These are phyloP conservation scores for Solanum neorickii DNA, from an alignment of 257 asterid species.

Conservation along the genomic window DNA sequence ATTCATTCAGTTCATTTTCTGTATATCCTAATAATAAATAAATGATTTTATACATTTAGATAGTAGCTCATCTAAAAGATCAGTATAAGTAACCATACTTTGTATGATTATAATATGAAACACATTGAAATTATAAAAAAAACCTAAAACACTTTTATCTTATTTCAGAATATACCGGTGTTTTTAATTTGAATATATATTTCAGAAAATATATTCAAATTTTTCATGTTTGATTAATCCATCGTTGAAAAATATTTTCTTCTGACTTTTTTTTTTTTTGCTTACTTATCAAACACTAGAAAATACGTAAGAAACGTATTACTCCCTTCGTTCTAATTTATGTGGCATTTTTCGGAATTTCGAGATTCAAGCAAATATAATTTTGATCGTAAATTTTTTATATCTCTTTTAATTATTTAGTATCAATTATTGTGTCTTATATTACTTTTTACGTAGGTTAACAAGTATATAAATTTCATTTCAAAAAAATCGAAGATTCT, in stretches of 20 bases:
- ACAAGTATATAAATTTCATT: no score
- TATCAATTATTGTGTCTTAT: no score
- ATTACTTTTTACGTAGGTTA: no score
- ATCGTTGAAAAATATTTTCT: background rate
- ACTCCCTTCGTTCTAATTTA: rapidly evolving
- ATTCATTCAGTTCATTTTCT: background rate
- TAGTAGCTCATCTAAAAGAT: background rate
- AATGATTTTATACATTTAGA: background rate
- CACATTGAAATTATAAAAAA: background rate
- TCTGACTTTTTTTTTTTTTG: no score
- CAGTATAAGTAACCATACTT: background rate
- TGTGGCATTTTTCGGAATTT: no score
- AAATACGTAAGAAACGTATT: no score
- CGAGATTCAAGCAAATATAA: no score
- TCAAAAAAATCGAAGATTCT: no score
- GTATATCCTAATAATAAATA: background rate
- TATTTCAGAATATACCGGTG: background rate
- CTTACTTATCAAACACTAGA: no score
- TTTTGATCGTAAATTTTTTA: no score
- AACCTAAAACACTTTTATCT: background rate
- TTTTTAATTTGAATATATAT: background rate
- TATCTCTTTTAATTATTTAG: no score
- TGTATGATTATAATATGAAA: background rate
- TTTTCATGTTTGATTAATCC: background rate
- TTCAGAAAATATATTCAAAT: background rate